A percentile compares a stretch with the other conserved stretches of the same genome.
These are phyloP conservation scores for Ormosia semicastrata DNA, from an alignment of 306 rosid genomes.

Conservation along the genomic window DNA sequence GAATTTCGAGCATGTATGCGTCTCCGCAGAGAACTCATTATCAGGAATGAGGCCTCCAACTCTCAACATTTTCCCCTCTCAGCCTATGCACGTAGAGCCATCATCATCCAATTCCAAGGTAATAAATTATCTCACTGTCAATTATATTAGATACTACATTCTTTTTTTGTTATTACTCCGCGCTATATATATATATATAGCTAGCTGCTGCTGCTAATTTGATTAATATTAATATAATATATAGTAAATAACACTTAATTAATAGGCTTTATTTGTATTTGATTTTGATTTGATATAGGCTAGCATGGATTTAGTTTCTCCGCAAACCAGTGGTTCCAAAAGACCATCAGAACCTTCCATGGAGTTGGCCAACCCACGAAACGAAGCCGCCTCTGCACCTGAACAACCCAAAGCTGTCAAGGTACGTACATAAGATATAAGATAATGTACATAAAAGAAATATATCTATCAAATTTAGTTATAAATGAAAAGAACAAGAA, in stretches of 20 bases:
- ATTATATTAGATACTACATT: not conserved
- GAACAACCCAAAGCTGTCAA: slow-evolving; percentile 58
- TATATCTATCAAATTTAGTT: not conserved
- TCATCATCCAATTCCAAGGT: slow-evolving; percentile 69
- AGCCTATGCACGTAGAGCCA: slow-evolving; percentile 89
- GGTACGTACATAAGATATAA: slow-evolving; percentile 28
- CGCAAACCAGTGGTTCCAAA: slow-evolving; percentile 60
- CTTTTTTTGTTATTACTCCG: not conserved
- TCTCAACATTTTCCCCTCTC: slow-evolving; percentile 94
- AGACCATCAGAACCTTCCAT: slow-evolving; percentile 60
- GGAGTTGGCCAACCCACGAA: slow-evolving; percentile 66
- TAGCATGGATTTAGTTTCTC: slow-evolving; percentile 49
- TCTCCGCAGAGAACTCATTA: slow-evolving; percentile 46
- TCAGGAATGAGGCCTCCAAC: slow-evolving; percentile 91
- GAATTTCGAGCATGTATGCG: slow-evolving; percentile 29
- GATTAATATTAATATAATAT: not conserved
- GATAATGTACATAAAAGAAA: not conserved
- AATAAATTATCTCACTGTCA: not conserved
- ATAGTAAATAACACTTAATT: not conserved
- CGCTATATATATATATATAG: not conserved
- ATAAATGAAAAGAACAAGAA: slow-evolving; percentile 12
- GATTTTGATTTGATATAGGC: slow-evolving; percentile 28
- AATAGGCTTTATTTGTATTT: slow-evolving; percentile 1
- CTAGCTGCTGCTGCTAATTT: too few species aligned
- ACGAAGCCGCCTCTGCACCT: slow-evolving; percentile 42